Evolutionary conservation across 2,329 filamentous ascomycete species (phyloP), one percentile per base, ranked within the genome.

Genomic region (Ophiostoma montium): DNA sequence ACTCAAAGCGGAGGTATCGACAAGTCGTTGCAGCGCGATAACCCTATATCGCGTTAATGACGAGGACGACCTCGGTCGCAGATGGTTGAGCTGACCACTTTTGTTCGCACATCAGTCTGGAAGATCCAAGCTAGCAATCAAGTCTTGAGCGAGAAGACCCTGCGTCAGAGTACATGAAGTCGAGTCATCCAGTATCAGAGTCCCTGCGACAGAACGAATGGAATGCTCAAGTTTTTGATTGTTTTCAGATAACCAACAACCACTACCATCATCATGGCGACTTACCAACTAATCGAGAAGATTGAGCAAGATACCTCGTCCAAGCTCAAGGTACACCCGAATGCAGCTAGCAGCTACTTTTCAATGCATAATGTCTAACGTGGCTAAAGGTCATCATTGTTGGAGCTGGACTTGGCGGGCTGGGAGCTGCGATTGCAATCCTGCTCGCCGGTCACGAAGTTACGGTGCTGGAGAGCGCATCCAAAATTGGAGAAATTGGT

Each of bases 321-420:
- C 3, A 42, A 30, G 16, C 39, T 42, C 2, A 42, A 42, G 39
- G 39, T 42, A 42, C 15, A 2, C 8, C 15, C 15, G 13, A 15
- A 13, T 12, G 3, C 19, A 5, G 3, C 13, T 19, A 13, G 3
- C 13, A 19, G 7, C 2, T 41, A 39, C 23, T 8, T 23, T 21
- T 12, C 5, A 39, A 18, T n/a, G 6, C 31, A 33, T 15, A 11
- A 33, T 7, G 15, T 30, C 39, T 42, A 18, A 42, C 23, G 12
- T 3, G 18, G 12, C 18, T 19, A 11, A 30, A 56, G 50, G 53
- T 55, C 16, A 39, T 57, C 11, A 23, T 57, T 16, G 55, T 57
- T 10, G 55, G 55, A 5, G 55, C 52, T 15, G 53, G 53, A 3
- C 41, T 55, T 5, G 53, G 53, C 3, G 53, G 53, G 9, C 48